Evolutionary conservation across 2,329 filamentous ascomycete genomes (phyloP).

Genomic region (Pseudopyrenochaeta lycopersici): DNA sequence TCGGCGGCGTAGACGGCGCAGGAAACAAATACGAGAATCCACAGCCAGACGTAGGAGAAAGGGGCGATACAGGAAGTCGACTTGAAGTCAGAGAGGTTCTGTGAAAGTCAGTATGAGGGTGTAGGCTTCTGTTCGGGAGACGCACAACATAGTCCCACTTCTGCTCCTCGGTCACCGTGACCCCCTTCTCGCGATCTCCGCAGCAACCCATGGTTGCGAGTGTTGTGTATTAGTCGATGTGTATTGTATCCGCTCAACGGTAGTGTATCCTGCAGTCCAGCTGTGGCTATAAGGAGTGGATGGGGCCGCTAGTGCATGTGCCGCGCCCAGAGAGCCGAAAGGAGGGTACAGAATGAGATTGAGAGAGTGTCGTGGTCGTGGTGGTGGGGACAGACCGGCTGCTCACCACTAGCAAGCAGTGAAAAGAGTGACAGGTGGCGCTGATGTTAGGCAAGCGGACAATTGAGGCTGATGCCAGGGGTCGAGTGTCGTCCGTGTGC

Average conservation of each 20-base stretch:
- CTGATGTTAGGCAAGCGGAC: conserved; percentile 27
- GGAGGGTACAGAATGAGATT: conserved; percentile 6
- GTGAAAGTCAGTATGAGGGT: conserved; percentile 27
- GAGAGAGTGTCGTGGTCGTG: conserved; percentile 22
- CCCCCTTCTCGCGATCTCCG: conserved; percentile 49
- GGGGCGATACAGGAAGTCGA: conserved; percentile 78
- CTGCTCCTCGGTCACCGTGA: conserved; percentile 54
- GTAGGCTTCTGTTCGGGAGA: conserved; percentile 14
- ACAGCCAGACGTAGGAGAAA: conserved; percentile 86
- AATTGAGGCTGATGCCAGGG: background rate
- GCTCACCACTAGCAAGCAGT: conserved; percentile 43
- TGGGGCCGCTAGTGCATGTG: conserved; percentile 37
- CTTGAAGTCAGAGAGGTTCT: conserved; percentile 77
- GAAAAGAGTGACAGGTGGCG: conserved; percentile 38
- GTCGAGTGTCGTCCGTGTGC: too few relatives aligned
- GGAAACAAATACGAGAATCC: conserved; percentile 80
- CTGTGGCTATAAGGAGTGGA: conserved; percentile 46
- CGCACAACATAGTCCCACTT: conserved; percentile 92
- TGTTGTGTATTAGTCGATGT: conserved; percentile 38
- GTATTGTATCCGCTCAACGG: conserved; percentile 46
- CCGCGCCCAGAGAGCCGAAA: conserved; percentile 11
- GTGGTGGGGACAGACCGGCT: conserved; percentile 51
- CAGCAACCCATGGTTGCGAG: conserved; percentile 46
- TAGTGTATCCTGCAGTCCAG: conserved; percentile 44
- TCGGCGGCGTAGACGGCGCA: conserved; percentile 88